Evolutionary conservation across 208 protist genomes (phyloP).

Genomic region (Phytomonas sp.): DNA sequence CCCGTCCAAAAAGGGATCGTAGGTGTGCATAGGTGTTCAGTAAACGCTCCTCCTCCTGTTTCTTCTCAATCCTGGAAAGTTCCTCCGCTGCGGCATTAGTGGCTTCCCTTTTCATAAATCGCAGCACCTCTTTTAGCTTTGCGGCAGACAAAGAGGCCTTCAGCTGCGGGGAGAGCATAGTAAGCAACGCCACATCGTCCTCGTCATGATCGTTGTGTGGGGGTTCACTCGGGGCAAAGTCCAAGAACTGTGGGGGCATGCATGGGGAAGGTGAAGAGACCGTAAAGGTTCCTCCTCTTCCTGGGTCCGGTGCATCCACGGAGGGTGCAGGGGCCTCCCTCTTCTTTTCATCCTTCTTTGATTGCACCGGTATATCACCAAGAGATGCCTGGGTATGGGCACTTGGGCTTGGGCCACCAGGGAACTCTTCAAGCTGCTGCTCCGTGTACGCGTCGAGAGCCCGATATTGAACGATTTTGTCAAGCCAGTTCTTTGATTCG

Average conservation of each 20-base stretch:
- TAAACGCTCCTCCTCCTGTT: conserved; percentile 54
- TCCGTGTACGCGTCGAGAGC: conserved; percentile 28
- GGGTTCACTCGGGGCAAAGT: background rate
- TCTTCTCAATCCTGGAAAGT: conserved; percentile 32
- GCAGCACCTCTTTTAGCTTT: conserved; percentile 49
- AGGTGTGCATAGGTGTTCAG: conserved; percentile 67
- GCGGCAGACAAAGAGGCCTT: conserved; percentile 39
- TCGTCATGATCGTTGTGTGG: background rate
- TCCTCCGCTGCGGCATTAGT: conserved; percentile 29
- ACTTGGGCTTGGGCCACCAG: background rate
- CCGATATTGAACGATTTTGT: conserved; percentile 23
- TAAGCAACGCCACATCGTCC: conserved; percentile 8
- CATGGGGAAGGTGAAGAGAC: background rate
- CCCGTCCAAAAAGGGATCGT: conserved; percentile 41
- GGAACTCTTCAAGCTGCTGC: background rate
- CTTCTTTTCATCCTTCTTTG: background rate
- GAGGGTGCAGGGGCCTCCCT: background rate
- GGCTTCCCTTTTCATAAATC: conserved; percentile 52
- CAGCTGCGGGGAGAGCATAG: conserved; percentile 56
- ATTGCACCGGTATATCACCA: background rate
- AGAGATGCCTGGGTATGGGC: background rate
- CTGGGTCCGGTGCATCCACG: background rate
- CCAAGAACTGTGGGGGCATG: background rate
- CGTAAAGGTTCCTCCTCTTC: background rate
- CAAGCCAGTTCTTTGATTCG: conserved; percentile 14